phyloP scores from a whole-genome alignment of 164 flowering plant genomes.

The Litsea cubeba region DNA sequence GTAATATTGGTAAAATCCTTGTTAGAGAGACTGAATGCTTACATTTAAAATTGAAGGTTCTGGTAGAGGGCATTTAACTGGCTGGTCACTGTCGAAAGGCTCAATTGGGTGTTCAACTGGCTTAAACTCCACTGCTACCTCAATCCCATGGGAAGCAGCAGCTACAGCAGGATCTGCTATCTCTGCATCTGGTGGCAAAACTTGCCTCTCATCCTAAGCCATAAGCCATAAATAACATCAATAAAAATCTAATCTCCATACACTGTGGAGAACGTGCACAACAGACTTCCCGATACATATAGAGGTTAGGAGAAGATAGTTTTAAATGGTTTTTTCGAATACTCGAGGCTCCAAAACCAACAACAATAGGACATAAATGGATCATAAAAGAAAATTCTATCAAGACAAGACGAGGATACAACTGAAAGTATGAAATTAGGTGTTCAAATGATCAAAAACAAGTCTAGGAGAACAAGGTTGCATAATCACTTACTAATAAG shows the following conservation, averaged over 20 bases:
- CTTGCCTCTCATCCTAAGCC: conserved; percentile 58
- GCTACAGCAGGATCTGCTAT: conserved; percentile 22
- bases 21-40: conserved; percentile 21
- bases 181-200: conserved; percentile 46
- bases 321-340: not conserved
- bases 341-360: not conserved
- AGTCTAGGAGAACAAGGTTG: not conserved
- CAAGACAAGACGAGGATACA: not conserved
- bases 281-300: not conserved
- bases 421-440: not conserved
- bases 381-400: not conserved
- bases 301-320: not conserved
- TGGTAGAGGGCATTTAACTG: conserved; percentile 85
- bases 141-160: conserved; percentile 64
- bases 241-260: conserved; percentile 4
- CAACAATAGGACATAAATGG: not conserved
- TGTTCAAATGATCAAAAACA: not conserved
- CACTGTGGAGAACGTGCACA: not conserved
- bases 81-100: conserved; percentile 76
- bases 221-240: conserved; percentile 1
- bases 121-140: conserved; percentile 76
- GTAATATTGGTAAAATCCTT: too few species aligned
- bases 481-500: not conserved
- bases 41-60: conserved; percentile 96
- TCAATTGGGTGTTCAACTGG: conserved; percentile 88